Evolutionary conservation across 805 yeast genomes (phyloP).

Genomic region (Cyberlindnera amylophila): DNA sequence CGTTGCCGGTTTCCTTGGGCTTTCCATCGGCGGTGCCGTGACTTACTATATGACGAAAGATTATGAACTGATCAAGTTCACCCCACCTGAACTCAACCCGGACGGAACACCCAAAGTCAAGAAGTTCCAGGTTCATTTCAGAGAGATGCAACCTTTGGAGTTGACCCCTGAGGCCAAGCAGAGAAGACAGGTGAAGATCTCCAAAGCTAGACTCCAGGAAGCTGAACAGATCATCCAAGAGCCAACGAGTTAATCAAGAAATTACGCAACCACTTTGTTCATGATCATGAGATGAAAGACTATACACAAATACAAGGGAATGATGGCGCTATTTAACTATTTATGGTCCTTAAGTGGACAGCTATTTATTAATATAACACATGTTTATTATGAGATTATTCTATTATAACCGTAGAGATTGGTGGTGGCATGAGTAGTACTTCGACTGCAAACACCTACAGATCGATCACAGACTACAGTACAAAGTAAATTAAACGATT

Average conservation of each 20-base stretch:
- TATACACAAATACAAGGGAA: not conserved
- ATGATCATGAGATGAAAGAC: not conserved
- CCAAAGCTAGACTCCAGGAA: slow-evolving; percentile 8
- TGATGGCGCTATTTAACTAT: no score
- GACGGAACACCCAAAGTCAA: slow-evolving; percentile 33
- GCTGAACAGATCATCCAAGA: slow-evolving; percentile 17
- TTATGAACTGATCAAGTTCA: slow-evolving; percentile 34
- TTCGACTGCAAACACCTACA: not conserved
- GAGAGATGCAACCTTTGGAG: slow-evolving; percentile 36
- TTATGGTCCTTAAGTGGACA: no score
- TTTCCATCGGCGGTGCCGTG: slow-evolving; percentile 14
- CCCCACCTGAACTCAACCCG: slow-evolving; percentile 38
- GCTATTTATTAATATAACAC: no score
- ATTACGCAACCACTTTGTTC: no score
- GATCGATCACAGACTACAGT: not conserved
- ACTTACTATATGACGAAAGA: slow-evolving; percentile 22
- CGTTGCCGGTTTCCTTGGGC: slow-evolving; percentile 18
- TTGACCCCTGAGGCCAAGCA: slow-evolving; percentile 33
- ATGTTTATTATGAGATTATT: no score
- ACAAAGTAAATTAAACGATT: not conserved
- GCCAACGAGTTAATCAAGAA: slow-evolving; percentile 14
- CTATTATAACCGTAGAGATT: no score
- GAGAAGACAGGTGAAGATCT: slow-evolving; percentile 5
- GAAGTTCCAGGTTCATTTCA: slow-evolving; percentile 33
- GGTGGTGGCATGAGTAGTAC: not conserved